Percentiles rank a stretch among this genome's conserved stretches.
Conservation (phyloP, 23 red algal genomes). For the Chondrus crispus region DNA sequence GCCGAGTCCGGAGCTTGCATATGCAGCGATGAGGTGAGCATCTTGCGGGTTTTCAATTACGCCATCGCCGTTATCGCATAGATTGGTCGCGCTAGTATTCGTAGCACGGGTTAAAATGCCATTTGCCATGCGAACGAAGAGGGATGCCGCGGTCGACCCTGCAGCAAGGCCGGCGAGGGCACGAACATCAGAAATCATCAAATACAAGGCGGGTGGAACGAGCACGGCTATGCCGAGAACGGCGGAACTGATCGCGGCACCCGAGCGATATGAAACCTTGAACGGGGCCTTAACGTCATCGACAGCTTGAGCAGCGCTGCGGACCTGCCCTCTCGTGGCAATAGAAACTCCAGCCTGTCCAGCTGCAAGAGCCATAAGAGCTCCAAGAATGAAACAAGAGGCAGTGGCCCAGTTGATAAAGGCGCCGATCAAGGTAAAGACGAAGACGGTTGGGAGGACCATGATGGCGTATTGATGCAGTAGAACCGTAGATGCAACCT, state of each 20-base stretch:
- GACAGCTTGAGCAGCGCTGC: slow-evolving; percentile 48
- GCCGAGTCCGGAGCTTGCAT: slow-evolving; percentile 55
- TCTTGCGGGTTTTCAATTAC: slow-evolving; percentile 8
- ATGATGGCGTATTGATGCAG: slow-evolving; percentile 32
- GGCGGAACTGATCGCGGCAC: slow-evolving; percentile 28
- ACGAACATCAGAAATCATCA: slow-evolving; percentile 69
- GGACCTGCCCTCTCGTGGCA: slow-evolving; percentile 40
- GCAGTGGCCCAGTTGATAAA: slow-evolving; percentile 45
- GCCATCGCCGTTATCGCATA: slow-evolving; percentile 39
- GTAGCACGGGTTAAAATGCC: slow-evolving; percentile 74
- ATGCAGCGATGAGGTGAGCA: slow-evolving; percentile 20
- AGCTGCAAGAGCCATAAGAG: neutral
- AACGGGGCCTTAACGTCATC: neutral
- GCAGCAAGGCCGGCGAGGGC: slow-evolving; percentile 60
- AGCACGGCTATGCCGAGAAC: slow-evolving; percentile 24
- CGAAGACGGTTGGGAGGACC: slow-evolving; percentile 1
- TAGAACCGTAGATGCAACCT: slow-evolving; percentile 36
- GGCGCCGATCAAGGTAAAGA: slow-evolving; percentile 40
- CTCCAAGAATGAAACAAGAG: slow-evolving; percentile 38
- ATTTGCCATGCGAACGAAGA: slow-evolving; percentile 71
- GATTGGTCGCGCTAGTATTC: neutral
- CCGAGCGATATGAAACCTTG: slow-evolving; percentile 28
- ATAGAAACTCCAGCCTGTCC: slow-evolving; percentile 29
- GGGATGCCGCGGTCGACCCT: slow-evolving; percentile 69
- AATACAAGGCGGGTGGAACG: slow-evolving; percentile 36